These are phyloP conservation scores for Malus hybrid DNA, from an alignment of 331 rosid species.

Conservation along the genomic window DNA sequence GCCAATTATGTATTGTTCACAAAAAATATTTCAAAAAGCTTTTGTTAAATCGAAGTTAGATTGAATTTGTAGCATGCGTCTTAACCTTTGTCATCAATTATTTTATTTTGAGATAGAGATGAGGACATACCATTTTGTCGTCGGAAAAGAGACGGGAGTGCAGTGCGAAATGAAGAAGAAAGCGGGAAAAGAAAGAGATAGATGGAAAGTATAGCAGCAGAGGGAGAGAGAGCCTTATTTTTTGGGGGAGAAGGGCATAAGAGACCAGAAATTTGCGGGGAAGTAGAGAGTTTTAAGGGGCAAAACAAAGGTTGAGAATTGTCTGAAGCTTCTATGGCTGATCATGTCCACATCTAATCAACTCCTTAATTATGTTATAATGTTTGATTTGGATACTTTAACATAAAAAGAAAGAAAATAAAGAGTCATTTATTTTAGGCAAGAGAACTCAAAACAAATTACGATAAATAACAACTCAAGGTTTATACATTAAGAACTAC, in stretches of 20 bases:
- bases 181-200: slow-evolving; percentile 25
- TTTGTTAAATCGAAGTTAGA: background rate
- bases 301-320: slow-evolving; percentile 49
- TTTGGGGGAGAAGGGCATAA: slow-evolving; percentile 18
- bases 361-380: background rate
- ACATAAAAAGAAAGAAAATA: too few species aligned
- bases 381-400: too few species aligned
- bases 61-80: background rate
- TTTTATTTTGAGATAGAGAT: background rate
- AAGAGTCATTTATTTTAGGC: too few species aligned
- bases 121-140: slow-evolving; percentile 55
- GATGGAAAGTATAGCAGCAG: slow-evolving; percentile 23
- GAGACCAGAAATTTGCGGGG: slow-evolving; percentile 43
- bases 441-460: background rate
- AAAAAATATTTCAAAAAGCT: too few species aligned
- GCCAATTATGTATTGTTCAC: too few species aligned
- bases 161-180: slow-evolving; percentile 32
- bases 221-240: slow-evolving; percentile 50
- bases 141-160: slow-evolving; percentile 10
- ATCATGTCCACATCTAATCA: slow-evolving; percentile 18
- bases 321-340: slow-evolving; percentile 16
- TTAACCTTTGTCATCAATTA: background rate
- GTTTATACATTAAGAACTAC: background rate
- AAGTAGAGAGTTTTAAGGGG: slow-evolving; percentile 52
- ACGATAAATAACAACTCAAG: background rate